Evolutionary conservation across 2,329 filamentous ascomycete genomes (phyloP).

Genomic region (Trichoderma pleuroti): DNA sequence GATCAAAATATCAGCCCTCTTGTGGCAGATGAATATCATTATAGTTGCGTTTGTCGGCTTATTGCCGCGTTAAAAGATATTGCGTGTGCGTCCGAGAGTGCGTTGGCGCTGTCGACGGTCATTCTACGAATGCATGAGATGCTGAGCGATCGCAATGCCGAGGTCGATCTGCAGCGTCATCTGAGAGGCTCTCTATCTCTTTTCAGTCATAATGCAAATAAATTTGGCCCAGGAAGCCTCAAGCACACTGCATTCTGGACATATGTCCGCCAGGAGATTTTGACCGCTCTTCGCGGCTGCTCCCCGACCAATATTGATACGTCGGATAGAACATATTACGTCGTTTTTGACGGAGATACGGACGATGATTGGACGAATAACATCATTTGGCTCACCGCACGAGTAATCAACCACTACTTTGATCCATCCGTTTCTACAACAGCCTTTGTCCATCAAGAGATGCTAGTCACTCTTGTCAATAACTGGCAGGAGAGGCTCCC

Average conservation of each 20-base stretch:
- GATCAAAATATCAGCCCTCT: background rate
- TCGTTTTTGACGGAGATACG: conserved; percentile 6
- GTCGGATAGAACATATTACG: conserved; percentile 3
- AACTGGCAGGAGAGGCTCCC: conserved; percentile 4
- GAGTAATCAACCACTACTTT: conserved; percentile 15
- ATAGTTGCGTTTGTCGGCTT: conserved; percentile 6
- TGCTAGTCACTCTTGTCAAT: background rate
- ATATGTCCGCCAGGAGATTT: conserved; percentile 16
- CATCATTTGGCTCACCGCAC: conserved; percentile 14
- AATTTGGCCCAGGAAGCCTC: conserved; percentile 3
- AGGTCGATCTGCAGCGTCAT: conserved; percentile 10
- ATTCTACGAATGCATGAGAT: conserved; percentile 18
- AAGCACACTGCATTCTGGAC: conserved; percentile 17
- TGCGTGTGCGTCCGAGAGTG: conserved; percentile 7
- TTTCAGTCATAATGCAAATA: conserved; percentile 6
- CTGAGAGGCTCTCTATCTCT: conserved; percentile 9
- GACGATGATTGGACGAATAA: conserved; percentile 17
- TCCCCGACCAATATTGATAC: conserved; percentile 15
- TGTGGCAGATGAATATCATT: conserved; percentile 8
- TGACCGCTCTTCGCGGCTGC: conserved; percentile 7
- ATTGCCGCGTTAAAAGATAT: conserved; percentile 13
- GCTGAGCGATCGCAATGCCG: background rate
- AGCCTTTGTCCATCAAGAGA: background rate
- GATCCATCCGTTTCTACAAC: background rate
- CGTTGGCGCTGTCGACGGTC: conserved; percentile 14